Evolutionary conservation across 306 rosid species (phyloP).

Genomic region (Lathyrus tuberosus): DNA sequence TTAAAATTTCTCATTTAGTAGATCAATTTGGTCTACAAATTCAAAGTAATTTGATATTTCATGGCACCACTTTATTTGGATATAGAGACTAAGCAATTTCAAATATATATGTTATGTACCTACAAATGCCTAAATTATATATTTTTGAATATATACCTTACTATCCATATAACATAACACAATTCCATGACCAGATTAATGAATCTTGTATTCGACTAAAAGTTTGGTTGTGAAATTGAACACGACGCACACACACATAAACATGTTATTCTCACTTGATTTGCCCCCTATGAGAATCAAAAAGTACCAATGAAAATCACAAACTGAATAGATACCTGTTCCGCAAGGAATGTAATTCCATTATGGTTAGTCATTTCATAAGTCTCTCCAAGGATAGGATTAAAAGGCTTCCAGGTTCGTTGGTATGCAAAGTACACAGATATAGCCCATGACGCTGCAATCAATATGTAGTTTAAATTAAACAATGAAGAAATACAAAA

Average conservation of each 20-base stretch:
- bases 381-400: slow-evolving; percentile 96
- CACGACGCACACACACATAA: not conserved
- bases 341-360: slow-evolving; percentile 78
- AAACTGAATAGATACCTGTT: slow-evolving; percentile 68
- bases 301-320: slow-evolving; percentile 23
- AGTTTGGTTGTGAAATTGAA: not conserved
- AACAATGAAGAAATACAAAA: slow-evolving; percentile 26
- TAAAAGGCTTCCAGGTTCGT: slow-evolving; percentile 96
- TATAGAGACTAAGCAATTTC: not conserved
- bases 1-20: not conserved
- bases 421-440: slow-evolving; percentile 91
- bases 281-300: not conserved
- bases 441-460: slow-evolving; percentile 93
- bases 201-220: not conserved
- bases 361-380: slow-evolving; percentile 79
- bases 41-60: not conserved
- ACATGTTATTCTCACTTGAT: too few species aligned
- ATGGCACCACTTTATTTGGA: not conserved
- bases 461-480: slow-evolving; percentile 8
- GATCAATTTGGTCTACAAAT: not conserved
- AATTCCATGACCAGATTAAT: not conserved
- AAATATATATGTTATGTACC: not conserved
- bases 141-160: not conserved
- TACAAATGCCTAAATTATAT: not conserved
- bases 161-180: not conserved